A percentile compares a stretch with the other conserved stretches of the same genome.
phyloP scores from a whole-genome alignment of 805 yeast genomes.

The Starmerella apicola region DNA sequence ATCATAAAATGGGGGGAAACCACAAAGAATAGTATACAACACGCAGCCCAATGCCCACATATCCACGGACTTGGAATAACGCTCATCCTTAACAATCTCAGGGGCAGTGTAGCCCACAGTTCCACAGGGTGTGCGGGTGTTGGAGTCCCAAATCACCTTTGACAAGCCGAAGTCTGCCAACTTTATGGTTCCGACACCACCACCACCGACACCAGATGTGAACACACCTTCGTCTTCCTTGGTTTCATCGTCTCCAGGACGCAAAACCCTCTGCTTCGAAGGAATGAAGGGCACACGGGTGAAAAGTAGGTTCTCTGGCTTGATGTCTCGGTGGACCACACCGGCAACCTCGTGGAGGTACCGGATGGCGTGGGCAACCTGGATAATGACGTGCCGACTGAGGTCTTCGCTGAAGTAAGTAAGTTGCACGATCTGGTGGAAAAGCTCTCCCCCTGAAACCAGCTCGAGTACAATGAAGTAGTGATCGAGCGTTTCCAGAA shows the following conservation, averaged over 20 bases:
- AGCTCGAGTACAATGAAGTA: conserved; percentile 58
- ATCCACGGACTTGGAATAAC: conserved; percentile 86
- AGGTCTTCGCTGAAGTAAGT: conserved; percentile 67
- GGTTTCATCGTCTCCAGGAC: conserved; percentile 33
- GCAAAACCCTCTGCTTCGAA: conserved; percentile 23
- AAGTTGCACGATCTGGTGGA: conserved; percentile 63
- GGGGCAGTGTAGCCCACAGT: conserved; percentile 99
- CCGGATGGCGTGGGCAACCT: conserved; percentile 57
- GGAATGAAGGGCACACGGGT: conserved; percentile 40
- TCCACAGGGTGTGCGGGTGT: conserved; percentile 96
- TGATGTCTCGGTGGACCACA: conserved; percentile 68
- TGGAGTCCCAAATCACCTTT: conserved; percentile 75
- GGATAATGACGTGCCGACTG: conserved; percentile 58
- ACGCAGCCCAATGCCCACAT: conserved; percentile 99
- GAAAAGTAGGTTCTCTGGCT: conserved; percentile 66
- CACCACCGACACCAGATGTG: conserved; percentile 72
- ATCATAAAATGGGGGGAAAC: conserved; percentile 95
- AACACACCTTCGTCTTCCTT: conserved; percentile 83
- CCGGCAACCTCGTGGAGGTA: conserved; percentile 61
- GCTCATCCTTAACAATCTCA: conserved; percentile 87
- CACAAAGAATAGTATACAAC: conserved; percentile 81
- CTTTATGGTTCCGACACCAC: conserved; percentile 79
- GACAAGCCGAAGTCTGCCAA: conserved; percentile 93
- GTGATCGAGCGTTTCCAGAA: conserved; percentile 38
- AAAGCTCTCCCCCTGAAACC: conserved; percentile 68